Evolutionary conservation across 2,329 filamentous ascomycete genomes (phyloP).

Genomic region (Fusarium newnesense): DNA sequence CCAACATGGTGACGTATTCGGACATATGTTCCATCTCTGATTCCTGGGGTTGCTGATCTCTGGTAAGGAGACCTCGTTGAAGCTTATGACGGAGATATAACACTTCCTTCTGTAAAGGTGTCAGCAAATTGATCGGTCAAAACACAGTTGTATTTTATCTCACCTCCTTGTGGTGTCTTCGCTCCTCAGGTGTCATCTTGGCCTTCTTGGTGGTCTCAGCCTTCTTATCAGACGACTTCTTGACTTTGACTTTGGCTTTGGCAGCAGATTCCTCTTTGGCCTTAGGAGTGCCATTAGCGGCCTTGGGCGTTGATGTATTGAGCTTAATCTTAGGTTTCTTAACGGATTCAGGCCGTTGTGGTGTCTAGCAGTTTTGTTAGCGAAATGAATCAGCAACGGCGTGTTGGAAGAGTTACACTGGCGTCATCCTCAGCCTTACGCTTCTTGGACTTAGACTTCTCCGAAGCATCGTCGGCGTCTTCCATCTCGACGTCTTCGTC

Average conservation of each 20-base stretch:
- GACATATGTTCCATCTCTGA: slow-evolving; percentile 85
- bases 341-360: slow-evolving; percentile 68
- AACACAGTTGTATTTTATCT: slow-evolving; percentile 29
- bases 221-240: slow-evolving; percentile 69
- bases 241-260: slow-evolving; percentile 65
- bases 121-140: slow-evolving; percentile 47
- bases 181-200: slow-evolving; percentile 68
- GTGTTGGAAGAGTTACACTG: slow-evolving; percentile 52
- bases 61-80: slow-evolving; percentile 90
- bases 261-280: slow-evolving; percentile 62
- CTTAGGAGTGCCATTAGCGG: slow-evolving; percentile 52
- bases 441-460: slow-evolving; percentile 78
- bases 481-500: slow-evolving; percentile 71
- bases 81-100: slow-evolving; percentile 93
- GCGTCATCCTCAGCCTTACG: slow-evolving; percentile 87
- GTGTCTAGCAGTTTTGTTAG: slow-evolving; percentile 56
- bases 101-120: slow-evolving; percentile 72
- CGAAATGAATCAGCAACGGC: background rate
- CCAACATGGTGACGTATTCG: slow-evolving; percentile 82
- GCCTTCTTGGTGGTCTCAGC: slow-evolving; percentile 64
- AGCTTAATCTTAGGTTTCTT: slow-evolving; percentile 77
- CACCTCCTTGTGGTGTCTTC: slow-evolving; percentile 68
- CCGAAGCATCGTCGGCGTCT: slow-evolving; percentile 64
- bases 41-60: slow-evolving; percentile 86
- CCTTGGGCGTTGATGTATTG: slow-evolving; percentile 57